Evolutionary conservation across 2,329 filamentous ascomycete species (phyloP).

Genomic region (Xylariales sp.): DNA sequence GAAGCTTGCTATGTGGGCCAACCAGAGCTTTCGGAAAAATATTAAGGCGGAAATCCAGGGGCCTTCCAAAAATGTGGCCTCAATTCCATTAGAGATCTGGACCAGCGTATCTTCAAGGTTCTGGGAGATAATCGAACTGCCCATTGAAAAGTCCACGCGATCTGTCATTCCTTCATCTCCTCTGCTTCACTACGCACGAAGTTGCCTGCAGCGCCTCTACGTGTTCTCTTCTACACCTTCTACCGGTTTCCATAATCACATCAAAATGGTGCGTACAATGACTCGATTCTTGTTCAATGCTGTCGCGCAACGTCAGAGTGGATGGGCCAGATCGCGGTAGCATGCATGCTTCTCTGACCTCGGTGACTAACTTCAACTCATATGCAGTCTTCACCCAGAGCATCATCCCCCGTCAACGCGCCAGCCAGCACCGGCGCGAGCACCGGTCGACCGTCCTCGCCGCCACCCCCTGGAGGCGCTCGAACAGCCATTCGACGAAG

Average conservation of each 20-base stretch:
- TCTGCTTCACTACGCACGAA: conserved; percentile 4
- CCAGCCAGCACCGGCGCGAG: conserved; percentile 61
- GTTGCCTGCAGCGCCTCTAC: too few species aligned
- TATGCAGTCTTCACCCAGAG: conserved; percentile 51
- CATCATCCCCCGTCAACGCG: conserved; percentile 55
- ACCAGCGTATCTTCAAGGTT: background rate
- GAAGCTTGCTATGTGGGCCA: too few species aligned
- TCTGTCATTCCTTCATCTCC: conserved; percentile 17
- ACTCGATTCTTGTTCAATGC: background rate
- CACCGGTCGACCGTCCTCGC: conserved; percentile 75
- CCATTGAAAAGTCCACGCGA: conserved; percentile 15
- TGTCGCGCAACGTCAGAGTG: background rate
- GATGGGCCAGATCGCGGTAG: too few species aligned
- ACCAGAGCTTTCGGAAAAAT: conserved; percentile 8
- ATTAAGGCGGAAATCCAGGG: conserved; percentile 8
- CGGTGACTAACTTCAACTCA: too few species aligned
- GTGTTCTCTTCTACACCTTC: too few species aligned
- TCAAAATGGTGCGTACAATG: conserved; percentile 15
- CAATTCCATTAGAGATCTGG: conserved; percentile 26
- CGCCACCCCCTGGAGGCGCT: conserved; percentile 85
- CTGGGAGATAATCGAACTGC: conserved; percentile 7
- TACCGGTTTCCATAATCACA: too few species aligned
- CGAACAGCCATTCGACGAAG: conserved; percentile 93
- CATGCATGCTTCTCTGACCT: too few species aligned
- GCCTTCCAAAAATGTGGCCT: conserved; percentile 41